Conservation (phyloP, 2,329 filamentous ascomycete species). For the Huntiella abstrusa region DNA sequence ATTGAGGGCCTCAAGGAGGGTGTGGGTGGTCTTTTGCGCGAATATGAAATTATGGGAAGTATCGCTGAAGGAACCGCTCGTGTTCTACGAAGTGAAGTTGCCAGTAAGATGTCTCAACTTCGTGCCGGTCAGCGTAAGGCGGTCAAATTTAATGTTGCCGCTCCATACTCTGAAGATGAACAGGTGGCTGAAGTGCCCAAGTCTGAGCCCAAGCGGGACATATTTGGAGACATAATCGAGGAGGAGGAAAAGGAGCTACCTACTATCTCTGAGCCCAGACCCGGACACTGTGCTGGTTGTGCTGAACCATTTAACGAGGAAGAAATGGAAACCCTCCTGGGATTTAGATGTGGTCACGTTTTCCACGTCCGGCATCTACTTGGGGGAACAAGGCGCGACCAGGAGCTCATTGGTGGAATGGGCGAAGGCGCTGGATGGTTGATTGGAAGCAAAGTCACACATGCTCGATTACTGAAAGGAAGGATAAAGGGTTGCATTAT, state of each 20-base stretch:
- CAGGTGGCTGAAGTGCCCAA: constrained; percentile 19
- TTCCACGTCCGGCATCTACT: constrained; percentile 61
- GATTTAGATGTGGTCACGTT: constrained; percentile 66
- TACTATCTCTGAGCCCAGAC: constrained; percentile 21
- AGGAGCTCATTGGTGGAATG: constrained; percentile 25
- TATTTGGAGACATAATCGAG: constrained; percentile 12
- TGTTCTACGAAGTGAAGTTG: constrained; percentile 75
- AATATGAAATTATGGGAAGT: constrained; percentile 87
- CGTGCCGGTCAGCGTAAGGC: constrained; percentile 64
- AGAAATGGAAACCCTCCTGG: constrained; percentile 55
- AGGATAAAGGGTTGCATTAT: constrained; percentile 30
- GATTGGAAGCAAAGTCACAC: constrained; percentile 73
- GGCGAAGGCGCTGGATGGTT: constrained; percentile 35
- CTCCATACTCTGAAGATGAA: constrained; percentile 21
- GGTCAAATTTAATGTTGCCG: constrained; percentile 68
- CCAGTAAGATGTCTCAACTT: constrained; percentile 61
- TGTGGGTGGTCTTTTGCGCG: constrained; percentile 75
- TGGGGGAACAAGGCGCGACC: constrained; percentile 29
- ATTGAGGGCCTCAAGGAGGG: constrained; percentile 82
- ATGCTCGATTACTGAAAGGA: constrained; percentile 59
- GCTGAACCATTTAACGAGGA: constrained; percentile 35
- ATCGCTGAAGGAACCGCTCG: constrained; percentile 80
- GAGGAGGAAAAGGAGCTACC: constrained; percentile 12
- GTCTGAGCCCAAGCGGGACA: constrained; percentile 13
- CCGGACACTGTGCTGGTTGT: constrained; percentile 42